Base-by-base conservation (phyloP, 805 yeast genomes). In the Candida incommunis region DNA sequence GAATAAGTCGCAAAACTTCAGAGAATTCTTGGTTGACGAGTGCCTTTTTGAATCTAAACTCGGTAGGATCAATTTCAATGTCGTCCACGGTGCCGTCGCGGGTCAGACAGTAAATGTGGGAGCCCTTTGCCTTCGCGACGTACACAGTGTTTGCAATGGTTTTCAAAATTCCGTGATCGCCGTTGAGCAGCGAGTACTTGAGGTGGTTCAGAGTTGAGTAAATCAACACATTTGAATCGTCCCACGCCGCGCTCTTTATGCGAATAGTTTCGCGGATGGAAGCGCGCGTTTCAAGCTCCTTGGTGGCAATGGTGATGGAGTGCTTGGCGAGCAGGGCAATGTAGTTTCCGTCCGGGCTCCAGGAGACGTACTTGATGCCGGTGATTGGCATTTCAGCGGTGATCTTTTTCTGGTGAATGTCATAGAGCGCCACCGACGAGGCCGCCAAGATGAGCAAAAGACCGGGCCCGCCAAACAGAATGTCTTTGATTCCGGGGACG, bases 211-310 rank as follows among this genome's bases (percentile, higher is more conserved):
- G 72, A 4, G 99, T 92, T 20, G 96, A 82, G 66, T 90, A 92
- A 53, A 92, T 72, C 61, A 92, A 73, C 25, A 94, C 95, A 44
- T 90, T 90, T 42, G 83, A 70, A 54, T 87, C 96, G 63, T 92
- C 97, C 96, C 96, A 92, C 18, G 95, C 85, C 41, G 96, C 96
- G 67, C 94, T 80, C 69, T 92, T 92, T 58, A 92, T 86, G 62
- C 98, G 74, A 54, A 92, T 92, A 2, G 97, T 90, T 69, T 92
- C 99, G 61, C 87, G 96, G 76, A 87, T 74, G 1, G 94, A 78
- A 45, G 90, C 78, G 35, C 87, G 70, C 46, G 78, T 66, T 59
- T 85, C 87, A 54, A 90, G 72, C 51, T 76, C 80, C 61, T 79
- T 81, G 55, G 77, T 79, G 23, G 88, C 95, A 55, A 92, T 78